These are phyloP conservation scores for Sanghuangporus sanghuang DNA, from an alignment of 1,284 basidiomycete species.

Conservation along the genomic window DNA sequence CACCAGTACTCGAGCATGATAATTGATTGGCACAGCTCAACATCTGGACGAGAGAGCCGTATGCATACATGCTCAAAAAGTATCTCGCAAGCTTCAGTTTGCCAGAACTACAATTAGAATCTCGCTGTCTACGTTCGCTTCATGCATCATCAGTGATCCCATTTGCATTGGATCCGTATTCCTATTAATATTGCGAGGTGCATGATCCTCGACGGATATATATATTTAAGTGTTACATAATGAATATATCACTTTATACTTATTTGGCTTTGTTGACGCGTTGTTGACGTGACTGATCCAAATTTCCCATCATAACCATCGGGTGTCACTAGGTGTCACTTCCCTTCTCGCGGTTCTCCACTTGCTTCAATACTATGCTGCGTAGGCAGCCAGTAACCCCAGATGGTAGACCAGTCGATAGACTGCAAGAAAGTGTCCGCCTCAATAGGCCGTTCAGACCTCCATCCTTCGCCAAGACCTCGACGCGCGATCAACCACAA, in stretches of 20 bases:
- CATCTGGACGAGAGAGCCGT: too few species aligned
- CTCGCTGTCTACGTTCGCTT: too few species aligned
- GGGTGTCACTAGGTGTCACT: background rate
- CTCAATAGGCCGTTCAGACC: constrained; percentile 79
- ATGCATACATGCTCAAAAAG: too few species aligned
- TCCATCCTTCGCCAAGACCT: constrained; percentile 45
- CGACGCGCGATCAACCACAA: constrained; percentile 57
- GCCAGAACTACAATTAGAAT: too few species aligned
- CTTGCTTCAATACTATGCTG: constrained; percentile 47
- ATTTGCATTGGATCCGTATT: too few species aligned
- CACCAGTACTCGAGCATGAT: too few species aligned
- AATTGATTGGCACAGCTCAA: too few species aligned
- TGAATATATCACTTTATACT: background rate
- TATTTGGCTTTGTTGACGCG: constrained; percentile 9
- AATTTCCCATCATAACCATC: background rate
- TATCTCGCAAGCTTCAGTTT: too few species aligned
- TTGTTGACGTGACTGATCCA: constrained; percentile 6
- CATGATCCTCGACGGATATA: too few species aligned
- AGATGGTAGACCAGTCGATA: constrained; percentile 61
- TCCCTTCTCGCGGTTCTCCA: background rate
- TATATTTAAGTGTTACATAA: too few species aligned
- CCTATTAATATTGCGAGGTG: too few species aligned
- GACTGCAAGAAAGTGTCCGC: constrained; percentile 63
- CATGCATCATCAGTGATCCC: too few species aligned
- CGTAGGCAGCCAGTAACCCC: constrained; percentile 61